Conservation (phyloP, 331 rosid genomes). For the Pyrus hybrid region DNA sequence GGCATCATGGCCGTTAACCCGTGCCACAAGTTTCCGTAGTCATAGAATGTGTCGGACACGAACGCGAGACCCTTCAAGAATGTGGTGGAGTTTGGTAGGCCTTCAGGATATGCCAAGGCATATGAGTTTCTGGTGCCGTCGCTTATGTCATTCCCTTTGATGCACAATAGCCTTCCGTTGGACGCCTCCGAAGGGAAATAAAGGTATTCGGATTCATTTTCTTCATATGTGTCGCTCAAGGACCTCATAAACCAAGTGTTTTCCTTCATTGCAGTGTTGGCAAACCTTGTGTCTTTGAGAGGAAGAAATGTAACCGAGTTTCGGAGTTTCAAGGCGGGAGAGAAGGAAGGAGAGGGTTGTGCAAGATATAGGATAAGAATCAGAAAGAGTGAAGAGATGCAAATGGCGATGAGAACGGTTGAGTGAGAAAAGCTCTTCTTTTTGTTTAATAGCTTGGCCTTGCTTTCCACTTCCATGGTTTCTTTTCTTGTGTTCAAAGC, state of each 20-base stretch:
- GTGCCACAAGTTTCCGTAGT: slow-evolving; percentile 23
- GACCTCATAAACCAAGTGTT: slow-evolving; percentile 34
- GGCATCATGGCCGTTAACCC: slow-evolving; percentile 18
- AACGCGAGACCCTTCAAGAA: slow-evolving; percentile 16
- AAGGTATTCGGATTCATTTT: slow-evolving; percentile 15
- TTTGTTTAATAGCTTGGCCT: not conserved
- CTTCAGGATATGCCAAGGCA: slow-evolving; percentile 26
- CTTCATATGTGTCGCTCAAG: slow-evolving; percentile 9
- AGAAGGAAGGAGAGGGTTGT: slow-evolving; percentile 4
- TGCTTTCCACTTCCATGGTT: slow-evolving; percentile 2
- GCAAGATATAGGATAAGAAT: slow-evolving; percentile 1
- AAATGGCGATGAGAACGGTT: not conserved
- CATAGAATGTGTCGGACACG: slow-evolving; percentile 23
- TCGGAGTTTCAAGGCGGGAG: slow-evolving; percentile 6
- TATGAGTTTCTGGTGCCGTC: slow-evolving; percentile 24
- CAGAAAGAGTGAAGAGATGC: not conserved
- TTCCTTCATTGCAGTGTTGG: slow-evolving; percentile 15
- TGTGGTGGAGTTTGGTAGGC: slow-evolving; percentile 10
- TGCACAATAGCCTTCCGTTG: slow-evolving; percentile 13
- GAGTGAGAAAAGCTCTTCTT: not conserved
- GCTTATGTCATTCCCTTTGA: slow-evolving; percentile 8
- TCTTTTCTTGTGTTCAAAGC: not conserved
- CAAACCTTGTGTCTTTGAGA: slow-evolving; percentile 26
- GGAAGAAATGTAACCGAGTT: slow-evolving; percentile 28
- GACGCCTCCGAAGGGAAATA: slow-evolving; percentile 21